A percentile compares a stretch with the other conserved stretches of the same genome.
Evolutionary conservation across 345 rosid species (phyloP).

Genomic region (Gossypium thurberi): DNA sequence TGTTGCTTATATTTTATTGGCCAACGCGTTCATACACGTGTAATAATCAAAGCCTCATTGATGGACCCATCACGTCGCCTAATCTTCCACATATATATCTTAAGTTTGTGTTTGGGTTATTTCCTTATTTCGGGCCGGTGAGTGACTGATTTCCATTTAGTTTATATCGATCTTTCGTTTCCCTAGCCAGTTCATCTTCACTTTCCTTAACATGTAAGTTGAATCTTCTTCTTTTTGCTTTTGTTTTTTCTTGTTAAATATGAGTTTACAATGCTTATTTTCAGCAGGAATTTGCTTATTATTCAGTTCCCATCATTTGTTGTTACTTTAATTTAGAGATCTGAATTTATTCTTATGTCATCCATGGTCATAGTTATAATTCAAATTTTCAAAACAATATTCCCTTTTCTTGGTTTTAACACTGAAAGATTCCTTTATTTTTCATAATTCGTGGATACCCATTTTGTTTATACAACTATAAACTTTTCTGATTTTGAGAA

Average conservation of each 20-base stretch:
- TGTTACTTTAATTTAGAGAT: not conserved
- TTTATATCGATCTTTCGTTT: not conserved
- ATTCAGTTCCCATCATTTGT: not conserved
- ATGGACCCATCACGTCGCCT: not conserved
- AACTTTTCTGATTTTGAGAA: not conserved
- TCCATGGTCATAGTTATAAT: not conserved
- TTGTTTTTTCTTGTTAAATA: not conserved
- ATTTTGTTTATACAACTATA: not conserved
- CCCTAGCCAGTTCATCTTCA: not conserved
- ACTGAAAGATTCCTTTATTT: not conserved
- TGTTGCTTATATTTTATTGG: not conserved
- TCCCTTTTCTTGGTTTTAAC: not conserved
- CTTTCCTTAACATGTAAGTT: conserved; percentile 1
- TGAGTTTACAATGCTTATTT: not conserved
- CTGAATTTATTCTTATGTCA: conserved; percentile 5
- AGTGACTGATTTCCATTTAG: not conserved
- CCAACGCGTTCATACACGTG: not conserved
- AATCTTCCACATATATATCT: not conserved
- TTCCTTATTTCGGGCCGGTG: not conserved
- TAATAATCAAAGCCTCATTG: not conserved
- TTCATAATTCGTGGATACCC: not conserved
- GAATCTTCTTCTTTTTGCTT: conserved; percentile 2
- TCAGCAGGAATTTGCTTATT: not conserved
- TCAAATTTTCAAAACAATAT: not conserved
- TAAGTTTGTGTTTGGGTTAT: not conserved